Evolutionary conservation across 495 filamentous ascomycete species (phyloP).

Genomic region (Neurospora sp.): DNA sequence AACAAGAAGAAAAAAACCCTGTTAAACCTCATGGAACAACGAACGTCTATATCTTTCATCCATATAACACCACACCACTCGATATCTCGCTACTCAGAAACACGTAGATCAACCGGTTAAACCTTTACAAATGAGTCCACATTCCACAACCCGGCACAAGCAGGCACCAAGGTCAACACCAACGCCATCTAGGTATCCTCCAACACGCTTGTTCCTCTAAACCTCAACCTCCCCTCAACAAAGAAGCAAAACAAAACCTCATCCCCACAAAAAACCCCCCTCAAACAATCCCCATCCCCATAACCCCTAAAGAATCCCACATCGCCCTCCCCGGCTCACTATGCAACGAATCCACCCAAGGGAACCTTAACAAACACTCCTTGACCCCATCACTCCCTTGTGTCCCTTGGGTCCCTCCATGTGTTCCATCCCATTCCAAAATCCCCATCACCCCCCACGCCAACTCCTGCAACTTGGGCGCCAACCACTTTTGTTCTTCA

Average conservation of each 20-base stretch:
- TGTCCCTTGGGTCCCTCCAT: background rate
- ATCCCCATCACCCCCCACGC: background rate
- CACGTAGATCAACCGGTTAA: background rate
- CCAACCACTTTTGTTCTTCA: background rate
- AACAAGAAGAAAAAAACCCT: background rate
- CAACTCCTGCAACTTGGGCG: background rate
- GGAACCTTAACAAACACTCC: background rate
- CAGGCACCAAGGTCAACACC: background rate
- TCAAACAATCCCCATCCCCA: background rate
- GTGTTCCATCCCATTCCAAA: background rate
- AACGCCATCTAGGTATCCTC: background rate
- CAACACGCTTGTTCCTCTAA: background rate
- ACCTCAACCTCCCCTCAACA: background rate
- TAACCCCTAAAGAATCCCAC: background rate
- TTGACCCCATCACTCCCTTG: background rate
- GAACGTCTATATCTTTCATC: background rate
- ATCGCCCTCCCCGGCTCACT: background rate
- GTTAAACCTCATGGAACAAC: background rate
- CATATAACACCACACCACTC: background rate
- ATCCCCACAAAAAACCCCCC: background rate
- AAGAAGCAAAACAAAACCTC: background rate
- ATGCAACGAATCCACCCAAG: background rate
- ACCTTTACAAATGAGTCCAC: background rate
- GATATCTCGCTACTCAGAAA: background rate
- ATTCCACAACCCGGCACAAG: background rate